These are phyloP conservation scores for Penicillium fuscoglaucum DNA, from an alignment of 2,329 filamentous ascomycete genomes.

Conservation along the genomic window DNA sequence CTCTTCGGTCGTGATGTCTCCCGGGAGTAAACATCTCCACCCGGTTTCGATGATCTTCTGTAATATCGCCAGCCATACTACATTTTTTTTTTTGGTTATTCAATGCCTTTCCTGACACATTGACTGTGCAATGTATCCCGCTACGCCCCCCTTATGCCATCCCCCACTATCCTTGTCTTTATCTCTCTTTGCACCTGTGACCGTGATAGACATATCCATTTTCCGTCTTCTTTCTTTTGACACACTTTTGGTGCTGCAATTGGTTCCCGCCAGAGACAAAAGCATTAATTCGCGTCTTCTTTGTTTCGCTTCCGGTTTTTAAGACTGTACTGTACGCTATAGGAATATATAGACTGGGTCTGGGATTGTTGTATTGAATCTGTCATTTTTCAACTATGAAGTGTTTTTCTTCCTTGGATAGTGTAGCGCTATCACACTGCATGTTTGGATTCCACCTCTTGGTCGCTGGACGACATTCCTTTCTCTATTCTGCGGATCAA, in stretches of 20 bases:
- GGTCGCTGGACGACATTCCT: not conserved
- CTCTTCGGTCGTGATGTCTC: conserved; percentile 89
- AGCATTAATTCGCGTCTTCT: conserved; percentile 21
- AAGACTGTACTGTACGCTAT: conserved; percentile 23
- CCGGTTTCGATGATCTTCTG: conserved; percentile 8
- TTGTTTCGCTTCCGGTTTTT: conserved; percentile 21
- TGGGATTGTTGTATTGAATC: conserved; percentile 17
- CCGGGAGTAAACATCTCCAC: conserved; percentile 41
- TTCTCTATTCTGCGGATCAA: not conserved
- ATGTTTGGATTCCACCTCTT: not conserved
- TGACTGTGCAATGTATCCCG: conserved; percentile 1
- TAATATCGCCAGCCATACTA: conserved; percentile 10
- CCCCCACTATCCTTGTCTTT: conserved; percentile 12
- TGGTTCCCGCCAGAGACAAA: conserved; percentile 20
- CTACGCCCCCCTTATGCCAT: conserved; percentile 20
- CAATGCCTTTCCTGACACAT: conserved; percentile 7
- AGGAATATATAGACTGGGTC: conserved; percentile 33
- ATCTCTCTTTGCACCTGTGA: conserved; percentile 8
- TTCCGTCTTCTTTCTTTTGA: conserved; percentile 18
- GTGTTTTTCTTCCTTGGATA: too few relatives aligned
- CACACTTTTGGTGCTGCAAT: conserved; percentile 13
- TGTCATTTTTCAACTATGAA: conserved; percentile 8
- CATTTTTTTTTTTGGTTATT: conserved; percentile 16
- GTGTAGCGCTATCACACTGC: not conserved
- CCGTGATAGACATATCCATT: conserved; percentile 27